phyloP scores from a whole-genome alignment of 192 early-diverging fungal species.

The Umbelopsis sp. region DNA sequence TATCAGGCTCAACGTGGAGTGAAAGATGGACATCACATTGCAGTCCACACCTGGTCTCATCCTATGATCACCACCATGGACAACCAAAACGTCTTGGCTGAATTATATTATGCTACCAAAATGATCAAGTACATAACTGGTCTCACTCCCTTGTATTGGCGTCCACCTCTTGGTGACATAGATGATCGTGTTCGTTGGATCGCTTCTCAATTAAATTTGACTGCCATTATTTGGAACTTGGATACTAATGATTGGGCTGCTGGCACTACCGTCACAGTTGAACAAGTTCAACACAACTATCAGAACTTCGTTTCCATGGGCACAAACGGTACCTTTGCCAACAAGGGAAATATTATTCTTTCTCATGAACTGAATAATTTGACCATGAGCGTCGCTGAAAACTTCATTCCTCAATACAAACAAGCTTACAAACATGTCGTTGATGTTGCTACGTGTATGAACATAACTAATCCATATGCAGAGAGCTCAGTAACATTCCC shows the following conservation, averaged over 20 bases:
- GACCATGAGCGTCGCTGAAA: constrained; percentile 34
- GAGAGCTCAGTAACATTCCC: constrained; percentile 29
- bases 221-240: constrained; percentile 55
- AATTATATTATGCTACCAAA: constrained; percentile 59
- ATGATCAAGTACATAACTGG: constrained; percentile 51
- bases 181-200: constrained; percentile 57
- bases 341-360: constrained; percentile 37
- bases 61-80: constrained; percentile 48
- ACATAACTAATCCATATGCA: constrained; percentile 41
- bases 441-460: constrained; percentile 42
- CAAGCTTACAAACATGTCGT: constrained; percentile 37
- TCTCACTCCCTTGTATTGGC: constrained; percentile 55
- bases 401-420: constrained; percentile 33
- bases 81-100: constrained; percentile 52
- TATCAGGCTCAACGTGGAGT: constrained; percentile 41
- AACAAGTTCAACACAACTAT: constrained; percentile 30
- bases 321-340: constrained; percentile 30
- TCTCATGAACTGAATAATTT: constrained; percentile 41
- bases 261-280: constrained; percentile 18
- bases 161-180: constrained; percentile 52
- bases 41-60: constrained; percentile 67
- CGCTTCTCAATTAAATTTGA: constrained; percentile 52
- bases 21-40: constrained; percentile 61
- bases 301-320: constrained; percentile 33
- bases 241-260: constrained; percentile 58